These are phyloP conservation scores for Coemansia sp. DNA, from an alignment of 192 early-diverging fungal species.

Conservation along the genomic window DNA sequence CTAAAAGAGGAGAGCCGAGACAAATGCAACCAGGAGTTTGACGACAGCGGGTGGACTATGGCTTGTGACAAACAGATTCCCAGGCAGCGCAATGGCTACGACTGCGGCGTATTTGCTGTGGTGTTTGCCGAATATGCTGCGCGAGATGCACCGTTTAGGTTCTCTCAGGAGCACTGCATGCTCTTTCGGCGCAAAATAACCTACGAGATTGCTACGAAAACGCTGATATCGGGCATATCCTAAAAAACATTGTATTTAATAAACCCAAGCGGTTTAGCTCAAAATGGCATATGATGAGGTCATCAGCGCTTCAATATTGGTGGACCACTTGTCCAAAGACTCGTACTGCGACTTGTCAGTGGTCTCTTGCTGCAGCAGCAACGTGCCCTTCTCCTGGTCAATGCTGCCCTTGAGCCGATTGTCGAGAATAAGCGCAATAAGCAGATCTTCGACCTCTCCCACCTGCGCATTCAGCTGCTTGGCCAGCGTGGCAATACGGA, in stretches of 20 bases:
- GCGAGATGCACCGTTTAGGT: slow-evolving; percentile 62
- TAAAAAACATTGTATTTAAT: slow-evolving; percentile 3
- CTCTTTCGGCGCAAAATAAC: slow-evolving; percentile 70
- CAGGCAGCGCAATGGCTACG: slow-evolving; percentile 80
- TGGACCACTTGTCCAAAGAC: slow-evolving; percentile 35
- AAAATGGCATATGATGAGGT: slow-evolving; percentile 11
- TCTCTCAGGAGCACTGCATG: slow-evolving; percentile 72
- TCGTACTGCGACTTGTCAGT: slow-evolving; percentile 38
- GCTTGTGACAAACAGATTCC: slow-evolving; percentile 74
- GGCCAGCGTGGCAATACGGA: slow-evolving; percentile 79
- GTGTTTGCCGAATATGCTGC: slow-evolving; percentile 78
- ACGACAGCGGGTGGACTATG: slow-evolving; percentile 65
- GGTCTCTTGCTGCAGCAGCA: slow-evolving; percentile 32
- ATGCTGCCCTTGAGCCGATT: slow-evolving; percentile 79
- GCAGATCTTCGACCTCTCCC: slow-evolving; percentile 78
- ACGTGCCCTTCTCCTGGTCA: slow-evolving; percentile 76
- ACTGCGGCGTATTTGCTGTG: slow-evolving; percentile 93
- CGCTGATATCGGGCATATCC: slow-evolving; percentile 15
- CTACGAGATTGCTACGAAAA: slow-evolving; percentile 66
- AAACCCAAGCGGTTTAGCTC: slow-evolving; percentile 2
- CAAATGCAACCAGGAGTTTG: slow-evolving; percentile 64
- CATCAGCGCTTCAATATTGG: slow-evolving; percentile 21
- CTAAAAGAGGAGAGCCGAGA: slow-evolving; percentile 68
- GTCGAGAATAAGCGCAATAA: slow-evolving; percentile 87
- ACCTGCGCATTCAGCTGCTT: slow-evolving; percentile 77